phyloP scores from a whole-genome alignment of 257 asterid genomes.

The Solanum chiquidenum region DNA sequence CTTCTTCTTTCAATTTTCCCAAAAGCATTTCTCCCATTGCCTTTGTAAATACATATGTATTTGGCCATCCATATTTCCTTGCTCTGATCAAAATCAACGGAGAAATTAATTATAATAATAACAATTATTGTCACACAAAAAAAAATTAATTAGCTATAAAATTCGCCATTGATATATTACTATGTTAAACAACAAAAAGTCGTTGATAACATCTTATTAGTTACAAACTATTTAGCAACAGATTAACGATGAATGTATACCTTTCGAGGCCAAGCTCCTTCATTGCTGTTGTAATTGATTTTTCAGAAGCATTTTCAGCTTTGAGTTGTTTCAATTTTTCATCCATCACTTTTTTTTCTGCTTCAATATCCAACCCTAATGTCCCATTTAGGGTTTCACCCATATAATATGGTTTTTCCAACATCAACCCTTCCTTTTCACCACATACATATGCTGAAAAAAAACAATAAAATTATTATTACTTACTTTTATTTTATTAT shows the following conservation, averaged over 20 bases:
- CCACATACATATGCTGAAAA: constrained; percentile 62
- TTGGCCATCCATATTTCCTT: constrained; percentile 74
- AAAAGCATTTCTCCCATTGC: constrained; percentile 82
- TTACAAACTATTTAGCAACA: background rate
- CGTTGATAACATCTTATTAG: background rate
- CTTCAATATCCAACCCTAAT: constrained; percentile 40
- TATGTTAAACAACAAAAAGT: background rate
- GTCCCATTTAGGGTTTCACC: constrained; percentile 61
- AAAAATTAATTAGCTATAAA: background rate
- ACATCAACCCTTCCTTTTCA: constrained; percentile 40
- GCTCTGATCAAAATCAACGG: constrained; percentile 16
- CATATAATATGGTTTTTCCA: constrained; percentile 36
- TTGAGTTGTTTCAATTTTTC: constrained; percentile 34
- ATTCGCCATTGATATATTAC: background rate
- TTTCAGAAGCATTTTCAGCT: constrained; percentile 31
- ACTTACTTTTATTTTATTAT: background rate
- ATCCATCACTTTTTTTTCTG: constrained; percentile 34
- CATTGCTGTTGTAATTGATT: constrained; percentile 27
- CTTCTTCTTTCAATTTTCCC: constrained; percentile 23
- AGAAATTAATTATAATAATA: background rate
- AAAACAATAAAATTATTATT: background rate
- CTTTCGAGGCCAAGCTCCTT: constrained; percentile 65
- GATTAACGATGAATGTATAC: constrained; percentile 4
- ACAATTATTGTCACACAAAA: background rate
- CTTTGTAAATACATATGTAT: constrained; percentile 67